Evolutionary conservation across 805 yeast species (phyloP), one percentile per base, ranked within the genome.

Genomic region (Wickerhamiella dianesei): DNA sequence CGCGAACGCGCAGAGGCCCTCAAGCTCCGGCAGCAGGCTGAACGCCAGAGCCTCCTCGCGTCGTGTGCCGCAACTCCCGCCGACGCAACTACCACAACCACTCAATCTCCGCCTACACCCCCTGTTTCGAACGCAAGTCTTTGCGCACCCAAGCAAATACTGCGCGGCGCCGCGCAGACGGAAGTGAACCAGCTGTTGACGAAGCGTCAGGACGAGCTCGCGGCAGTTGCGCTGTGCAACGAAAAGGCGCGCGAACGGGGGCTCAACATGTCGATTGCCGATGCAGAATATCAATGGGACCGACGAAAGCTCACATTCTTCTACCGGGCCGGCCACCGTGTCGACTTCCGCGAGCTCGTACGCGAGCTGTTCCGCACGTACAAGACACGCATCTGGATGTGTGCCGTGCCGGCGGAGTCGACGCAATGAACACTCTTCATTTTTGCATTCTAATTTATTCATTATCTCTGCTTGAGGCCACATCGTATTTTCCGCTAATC

Each of bases 301-400:
- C 72, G 88, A 47, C 73, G 84, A 49, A 83, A 83, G 65, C 73
- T 83, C 58, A 83, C 86, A 13, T 82, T 83, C 59, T 83, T 82
- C 64, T 80, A 80, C 61, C 57, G 60, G n/a, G 76, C 80, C 45
- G 68, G 69, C 44, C 74, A 75, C 53, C 69, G 94, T 52, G 80
- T 83, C 47, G 94, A 83, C 61, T 82, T 82, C 61, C 68, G 92
- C 51, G 87, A 80, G 53, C 71, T 82, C 60, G 87, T 82, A 6
- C 72, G 82, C 41, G 92, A 82, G 53, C 67, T 82, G 48, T 82
- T 82, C 65, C 68, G 83, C 50, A 74, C 78, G 44, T 82, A 80
- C 70, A 82, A 82, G 65, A 82, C 89, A 3, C 69, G 92, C 53
- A 82, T 82, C 57, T 83, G 94, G 94, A 81, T 83, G 92, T 82